Conservation (phyloP, 352 stramenopile genomes). For the Plasmopara halstedii region DNA sequence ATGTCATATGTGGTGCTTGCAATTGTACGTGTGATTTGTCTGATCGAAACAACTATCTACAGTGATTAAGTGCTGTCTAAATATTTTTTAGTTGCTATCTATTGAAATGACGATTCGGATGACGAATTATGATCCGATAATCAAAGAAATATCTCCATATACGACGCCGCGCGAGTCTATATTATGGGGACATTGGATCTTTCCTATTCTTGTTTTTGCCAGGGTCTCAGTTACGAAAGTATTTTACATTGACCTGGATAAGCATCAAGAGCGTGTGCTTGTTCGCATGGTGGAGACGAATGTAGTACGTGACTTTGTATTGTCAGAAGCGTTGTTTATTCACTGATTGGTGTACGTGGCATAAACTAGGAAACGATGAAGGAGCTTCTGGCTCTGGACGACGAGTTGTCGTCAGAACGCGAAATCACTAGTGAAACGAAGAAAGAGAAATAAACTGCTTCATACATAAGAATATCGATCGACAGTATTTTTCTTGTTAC, state of each 20-base stretch:
- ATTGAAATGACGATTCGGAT: conserved; percentile 50
- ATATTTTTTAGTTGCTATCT: conserved; percentile 30
- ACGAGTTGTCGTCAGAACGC: conserved; percentile 12
- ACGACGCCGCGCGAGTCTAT: conserved; percentile 55
- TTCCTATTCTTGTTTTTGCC: conserved; percentile 40
- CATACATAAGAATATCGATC: neutral
- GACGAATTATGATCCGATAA: conserved; percentile 42
- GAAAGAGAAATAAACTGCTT: conserved; percentile 7
- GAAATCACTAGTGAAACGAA: conserved; percentile 9
- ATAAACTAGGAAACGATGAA: conserved; percentile 20
- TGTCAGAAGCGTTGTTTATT: neutral
- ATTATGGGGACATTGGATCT: conserved; percentile 44
- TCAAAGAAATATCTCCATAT: conserved; percentile 23
- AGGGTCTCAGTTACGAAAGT: conserved; percentile 38
- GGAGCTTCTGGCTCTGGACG: conserved; percentile 17
- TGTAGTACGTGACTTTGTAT: conserved; percentile 18
- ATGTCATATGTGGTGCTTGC: conserved; percentile 35
- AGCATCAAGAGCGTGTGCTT: conserved; percentile 39
- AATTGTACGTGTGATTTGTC: conserved; percentile 21
- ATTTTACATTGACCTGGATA: conserved; percentile 54
- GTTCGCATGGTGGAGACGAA: conserved; percentile 48
- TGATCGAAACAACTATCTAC: neutral
- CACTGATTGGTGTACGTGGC: neutral
- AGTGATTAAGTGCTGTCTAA: neutral
- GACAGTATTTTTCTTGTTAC: neutral